A percentile compares a stretch with the other conserved stretches of the same genome.
These are phyloP conservation scores for Mycena kentingensis DNA, from an alignment of 768 basidiomycete genomes.

Conservation along the genomic window DNA sequence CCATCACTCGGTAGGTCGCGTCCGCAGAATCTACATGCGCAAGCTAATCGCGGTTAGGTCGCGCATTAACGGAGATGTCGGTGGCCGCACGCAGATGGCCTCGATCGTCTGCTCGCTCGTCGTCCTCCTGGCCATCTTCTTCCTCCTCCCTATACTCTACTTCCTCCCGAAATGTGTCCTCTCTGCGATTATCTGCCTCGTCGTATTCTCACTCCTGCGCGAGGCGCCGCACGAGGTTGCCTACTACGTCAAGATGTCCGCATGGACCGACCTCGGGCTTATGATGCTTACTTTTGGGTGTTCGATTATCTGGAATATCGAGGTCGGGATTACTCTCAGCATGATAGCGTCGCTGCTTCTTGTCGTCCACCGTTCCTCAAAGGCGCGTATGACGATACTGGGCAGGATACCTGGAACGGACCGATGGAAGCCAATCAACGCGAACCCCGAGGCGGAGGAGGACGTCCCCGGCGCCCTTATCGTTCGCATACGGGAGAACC, in stretches of 20 bases:
- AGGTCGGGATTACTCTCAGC: slow-evolving; percentile 89
- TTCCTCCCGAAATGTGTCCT: slow-evolving; percentile 89
- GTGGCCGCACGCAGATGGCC: slow-evolving; percentile 87
- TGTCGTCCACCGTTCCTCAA: slow-evolving; percentile 88
- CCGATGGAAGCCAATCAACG: slow-evolving; percentile 87
- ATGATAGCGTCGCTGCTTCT: slow-evolving; percentile 85
- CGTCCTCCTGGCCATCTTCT: slow-evolving; percentile 85
- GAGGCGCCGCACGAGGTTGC: slow-evolving; percentile 87
- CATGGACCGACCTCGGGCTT: slow-evolving; percentile 88
- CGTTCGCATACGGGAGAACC: slow-evolving; percentile 83
- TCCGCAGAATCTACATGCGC: too few species aligned
- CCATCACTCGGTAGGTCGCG: slow-evolving; percentile 78
- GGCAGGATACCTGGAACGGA: slow-evolving; percentile 88
- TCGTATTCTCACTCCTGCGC: slow-evolving; percentile 80
- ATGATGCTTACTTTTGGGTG: slow-evolving; percentile 88
- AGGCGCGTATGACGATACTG: slow-evolving; percentile 87
- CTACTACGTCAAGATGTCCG: slow-evolving; percentile 90
- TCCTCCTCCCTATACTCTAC: slow-evolving; percentile 82
- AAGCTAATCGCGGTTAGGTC: slow-evolving; percentile 52
- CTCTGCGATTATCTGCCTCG: slow-evolving; percentile 81
- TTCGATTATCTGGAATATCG: slow-evolving; percentile 88
- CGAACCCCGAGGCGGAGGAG: slow-evolving; percentile 83
- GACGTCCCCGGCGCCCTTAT: slow-evolving; percentile 82
- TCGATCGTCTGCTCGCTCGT: slow-evolving; percentile 74
- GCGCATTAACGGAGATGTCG: slow-evolving; percentile 88